phyloP scores from a whole-genome alignment of 2,329 filamentous ascomycete species.

The Dichotomopilus funicola region DNA sequence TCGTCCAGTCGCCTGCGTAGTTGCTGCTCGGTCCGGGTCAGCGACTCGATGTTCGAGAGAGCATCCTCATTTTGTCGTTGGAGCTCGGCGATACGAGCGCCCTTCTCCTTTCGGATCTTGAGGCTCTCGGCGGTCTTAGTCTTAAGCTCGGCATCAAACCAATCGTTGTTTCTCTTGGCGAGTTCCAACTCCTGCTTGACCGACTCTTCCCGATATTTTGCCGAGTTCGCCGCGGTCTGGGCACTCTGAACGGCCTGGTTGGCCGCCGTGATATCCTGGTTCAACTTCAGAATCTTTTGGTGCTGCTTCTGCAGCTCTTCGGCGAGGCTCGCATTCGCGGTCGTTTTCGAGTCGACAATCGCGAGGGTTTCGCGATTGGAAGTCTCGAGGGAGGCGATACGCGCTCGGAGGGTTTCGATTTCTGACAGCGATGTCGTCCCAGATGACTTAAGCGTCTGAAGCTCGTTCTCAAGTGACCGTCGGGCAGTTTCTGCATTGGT shows the following conservation, averaged over 20 bases:
- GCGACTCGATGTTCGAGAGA: slow-evolving; percentile 65
- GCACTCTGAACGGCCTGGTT: slow-evolving; percentile 80
- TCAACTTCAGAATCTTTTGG: slow-evolving; percentile 76
- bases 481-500: slow-evolving; percentile 61
- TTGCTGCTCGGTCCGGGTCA: slow-evolving; percentile 72
- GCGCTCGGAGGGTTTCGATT: slow-evolving; percentile 68
- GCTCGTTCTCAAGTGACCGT: slow-evolving; percentile 71
- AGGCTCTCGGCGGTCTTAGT: slow-evolving; percentile 80
- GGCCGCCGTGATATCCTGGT: slow-evolving; percentile 71
- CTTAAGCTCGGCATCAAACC: slow-evolving; percentile 86
- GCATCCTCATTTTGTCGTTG: slow-evolving; percentile 85
- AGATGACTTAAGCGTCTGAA: slow-evolving; percentile 70
- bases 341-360: slow-evolving; percentile 83
- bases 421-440: slow-evolving; percentile 68
- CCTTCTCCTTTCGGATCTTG: slow-evolving; percentile 92
- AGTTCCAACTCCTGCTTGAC: slow-evolving; percentile 86
- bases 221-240: slow-evolving; percentile 69
- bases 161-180: slow-evolving; percentile 84
- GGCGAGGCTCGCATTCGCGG: slow-evolving; percentile 76
- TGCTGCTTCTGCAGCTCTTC: slow-evolving; percentile 85
- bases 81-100: slow-evolving; percentile 77
- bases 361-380: slow-evolving; percentile 88
- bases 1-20: slow-evolving; percentile 77
- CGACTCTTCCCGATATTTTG: slow-evolving; percentile 85
- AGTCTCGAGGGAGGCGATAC: slow-evolving; percentile 79